These are phyloP conservation scores for Rhizophagus prolifer DNA, from an alignment of 192 early-diverging fungal species.

Conservation along the genomic window DNA sequence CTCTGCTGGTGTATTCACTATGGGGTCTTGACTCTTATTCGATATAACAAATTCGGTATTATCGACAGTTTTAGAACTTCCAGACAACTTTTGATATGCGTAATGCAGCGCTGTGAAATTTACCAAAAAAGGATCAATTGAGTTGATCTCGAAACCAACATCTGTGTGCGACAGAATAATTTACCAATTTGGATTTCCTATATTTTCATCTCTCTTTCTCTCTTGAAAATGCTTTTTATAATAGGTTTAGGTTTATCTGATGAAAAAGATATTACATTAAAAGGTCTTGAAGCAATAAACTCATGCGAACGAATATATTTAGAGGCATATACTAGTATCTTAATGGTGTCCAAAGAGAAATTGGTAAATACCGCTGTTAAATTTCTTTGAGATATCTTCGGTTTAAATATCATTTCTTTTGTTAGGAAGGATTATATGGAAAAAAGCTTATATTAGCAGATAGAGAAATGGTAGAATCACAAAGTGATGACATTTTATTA, in stretches of 20 bases:
- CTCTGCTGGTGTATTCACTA: background rate
- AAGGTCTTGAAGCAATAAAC: conserved; percentile 92
- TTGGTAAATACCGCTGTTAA: conserved; percentile 48
- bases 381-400: background rate
- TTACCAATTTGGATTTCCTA: too few species aligned
- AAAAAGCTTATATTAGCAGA: conserved; percentile 86
- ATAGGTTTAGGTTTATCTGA: conserved; percentile 94
- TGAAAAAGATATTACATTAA: conserved; percentile 95
- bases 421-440: conserved; percentile 84
- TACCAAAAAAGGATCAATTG: too few species aligned
- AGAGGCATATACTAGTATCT: conserved; percentile 93
- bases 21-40: background rate
- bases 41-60: background rate
- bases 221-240: conserved; percentile 68
- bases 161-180: too few species aligned
- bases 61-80: background rate
- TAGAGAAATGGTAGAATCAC: conserved; percentile 95
- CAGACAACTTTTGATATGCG: background rate
- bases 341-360: conserved; percentile 80
- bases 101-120: too few species aligned
- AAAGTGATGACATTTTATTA: conserved; percentile 83
- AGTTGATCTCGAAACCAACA: too few species aligned
- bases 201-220: too few species aligned
- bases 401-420: background rate
- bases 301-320: conserved; percentile 87